Percentiles rank a stretch among this genome's conserved stretches.
Evolutionary conservation across 495 filamentous ascomycete species (phyloP).

Genomic region (Hypoxylon subgilvum): DNA sequence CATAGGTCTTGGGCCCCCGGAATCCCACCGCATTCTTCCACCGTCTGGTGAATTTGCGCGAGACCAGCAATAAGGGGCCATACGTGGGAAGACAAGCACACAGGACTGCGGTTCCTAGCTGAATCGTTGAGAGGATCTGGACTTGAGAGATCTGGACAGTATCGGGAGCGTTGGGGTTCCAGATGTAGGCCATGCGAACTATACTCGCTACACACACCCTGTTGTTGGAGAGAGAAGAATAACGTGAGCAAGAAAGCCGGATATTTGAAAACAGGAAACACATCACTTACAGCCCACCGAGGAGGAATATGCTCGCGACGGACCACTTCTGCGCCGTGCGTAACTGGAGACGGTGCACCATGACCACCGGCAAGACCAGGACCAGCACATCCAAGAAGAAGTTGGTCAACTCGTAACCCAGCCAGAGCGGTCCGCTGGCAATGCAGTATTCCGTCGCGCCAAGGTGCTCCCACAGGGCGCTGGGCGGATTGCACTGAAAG

Average conservation of each 20-base stretch:
- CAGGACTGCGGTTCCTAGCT: not conserved
- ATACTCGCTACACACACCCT: constrained; percentile 8
- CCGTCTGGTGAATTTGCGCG: too few relatives aligned
- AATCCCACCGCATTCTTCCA: too few relatives aligned
- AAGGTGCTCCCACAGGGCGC: constrained; percentile 2
- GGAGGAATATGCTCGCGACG: constrained; percentile 34
- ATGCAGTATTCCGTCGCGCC: not conserved
- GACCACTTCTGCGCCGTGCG: constrained; percentile 28
- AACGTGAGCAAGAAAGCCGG: too few relatives aligned
- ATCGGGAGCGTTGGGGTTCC: not conserved
- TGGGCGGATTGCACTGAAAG: constrained; percentile 3
- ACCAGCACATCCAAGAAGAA: constrained; percentile 52
- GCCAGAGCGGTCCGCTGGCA: constrained; percentile 18
- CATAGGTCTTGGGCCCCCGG: too few relatives aligned
- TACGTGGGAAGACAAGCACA: not conserved
- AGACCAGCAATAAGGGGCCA: too few relatives aligned
- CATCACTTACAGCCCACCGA: constrained; percentile 27
- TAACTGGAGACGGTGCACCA: constrained; percentile 45
- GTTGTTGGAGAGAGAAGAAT: too few relatives aligned
- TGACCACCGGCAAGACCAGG: constrained; percentile 47
- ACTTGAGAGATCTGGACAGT: too few relatives aligned
- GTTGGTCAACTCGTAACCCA: constrained; percentile 51
- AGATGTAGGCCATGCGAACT: constrained; percentile 24
- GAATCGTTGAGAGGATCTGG: not conserved
- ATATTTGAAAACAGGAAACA: not conserved